Percentiles rank a stretch among this genome's conserved stretches.
Evolutionary conservation across 495 filamentous ascomycete genomes (phyloP).

Genomic region (Corynascus novoguineensis): DNA sequence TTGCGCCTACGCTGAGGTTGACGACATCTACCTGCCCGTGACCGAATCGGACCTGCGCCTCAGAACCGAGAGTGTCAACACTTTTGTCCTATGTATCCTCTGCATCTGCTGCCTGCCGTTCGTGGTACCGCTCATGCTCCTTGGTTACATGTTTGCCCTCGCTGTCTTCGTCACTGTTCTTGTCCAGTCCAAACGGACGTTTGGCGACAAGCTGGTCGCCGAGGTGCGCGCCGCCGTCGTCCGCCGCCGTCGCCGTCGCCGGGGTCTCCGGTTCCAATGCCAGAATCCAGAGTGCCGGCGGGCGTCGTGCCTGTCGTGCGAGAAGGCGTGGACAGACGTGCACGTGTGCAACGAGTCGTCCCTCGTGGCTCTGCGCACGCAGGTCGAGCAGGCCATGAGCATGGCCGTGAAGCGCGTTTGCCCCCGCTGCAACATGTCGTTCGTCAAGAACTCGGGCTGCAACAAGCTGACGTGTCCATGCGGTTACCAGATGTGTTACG

Average conservation of each 20-base stretch:
- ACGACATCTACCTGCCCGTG: constrained; percentile 65
- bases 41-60: constrained; percentile 42
- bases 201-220: constrained; percentile 32
- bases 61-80: constrained; percentile 43
- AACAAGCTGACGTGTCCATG: constrained; percentile 98
- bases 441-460: constrained; percentile 88
- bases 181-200: constrained; percentile 31
- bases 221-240: constrained; percentile 51
- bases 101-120: constrained; percentile 46
- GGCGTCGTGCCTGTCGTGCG: constrained; percentile 71
- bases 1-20: constrained; percentile 83
- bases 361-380: constrained; percentile 72
- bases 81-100: constrained; percentile 38
- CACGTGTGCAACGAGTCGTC: constrained; percentile 79
- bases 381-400: constrained; percentile 85
- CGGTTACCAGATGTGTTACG: constrained; percentile 96
- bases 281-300: constrained; percentile 58
- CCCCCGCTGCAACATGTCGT: constrained; percentile 79
- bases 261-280: constrained; percentile 69
- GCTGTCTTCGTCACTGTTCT: constrained; percentile 33
- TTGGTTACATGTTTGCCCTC: constrained; percentile 32
- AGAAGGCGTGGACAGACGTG: constrained; percentile 60
- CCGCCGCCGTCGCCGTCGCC: constrained; percentile 56
- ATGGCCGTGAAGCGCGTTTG: constrained; percentile 94
- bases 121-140: constrained; percentile 43